Conservation (phyloP, 1,284 basidiomycete genomes). For the Tilletia setariae region DNA sequence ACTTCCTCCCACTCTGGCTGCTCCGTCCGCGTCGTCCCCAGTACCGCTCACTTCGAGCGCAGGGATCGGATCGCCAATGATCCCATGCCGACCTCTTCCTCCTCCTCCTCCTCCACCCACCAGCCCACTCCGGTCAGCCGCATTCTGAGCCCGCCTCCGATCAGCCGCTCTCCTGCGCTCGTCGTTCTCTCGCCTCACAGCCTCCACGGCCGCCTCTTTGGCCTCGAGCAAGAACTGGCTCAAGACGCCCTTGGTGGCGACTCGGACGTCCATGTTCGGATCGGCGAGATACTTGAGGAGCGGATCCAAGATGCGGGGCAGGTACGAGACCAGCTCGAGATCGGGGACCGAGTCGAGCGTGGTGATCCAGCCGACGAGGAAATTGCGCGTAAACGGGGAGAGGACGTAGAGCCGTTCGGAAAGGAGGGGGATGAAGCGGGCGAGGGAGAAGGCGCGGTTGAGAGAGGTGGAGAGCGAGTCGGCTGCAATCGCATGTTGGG, state of each 20-base stretch:
- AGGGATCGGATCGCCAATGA: no score
- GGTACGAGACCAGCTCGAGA: slow-evolving; percentile 85
- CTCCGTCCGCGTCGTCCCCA: not conserved
- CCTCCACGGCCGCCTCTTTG: slow-evolving; percentile 18
- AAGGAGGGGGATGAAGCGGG: slow-evolving; percentile 89
- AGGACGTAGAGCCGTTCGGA: slow-evolving; percentile 90
- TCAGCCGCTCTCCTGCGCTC: not conserved
- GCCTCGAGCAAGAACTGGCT: slow-evolving; percentile 92
- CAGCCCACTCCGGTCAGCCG: slow-evolving; percentile 55
- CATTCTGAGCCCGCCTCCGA: slow-evolving; percentile 54
- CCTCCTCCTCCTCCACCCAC: not conserved
- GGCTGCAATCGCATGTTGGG: slow-evolving; percentile 54
- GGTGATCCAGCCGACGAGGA: slow-evolving; percentile 92
- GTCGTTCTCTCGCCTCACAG: slow-evolving; percentile 13
- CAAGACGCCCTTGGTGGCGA: slow-evolving; percentile 84
- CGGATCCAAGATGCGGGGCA: slow-evolving; percentile 91
- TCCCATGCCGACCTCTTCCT: not conserved
- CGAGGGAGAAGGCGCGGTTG: slow-evolving; percentile 73
- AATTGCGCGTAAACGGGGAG: slow-evolving; percentile 92
- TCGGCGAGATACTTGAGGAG: slow-evolving; percentile 87
- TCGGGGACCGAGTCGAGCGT: slow-evolving; percentile 96
- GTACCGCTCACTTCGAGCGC: not conserved
- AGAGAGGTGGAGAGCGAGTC: slow-evolving; percentile 12
- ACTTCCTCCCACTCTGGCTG: not conserved
- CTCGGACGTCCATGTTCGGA: slow-evolving; percentile 86